A percentile compares a stretch with the other conserved stretches of the same genome.
phyloP scores from a whole-genome alignment of 2,329 filamentous ascomycete species.

The Xylaria sp. region DNA sequence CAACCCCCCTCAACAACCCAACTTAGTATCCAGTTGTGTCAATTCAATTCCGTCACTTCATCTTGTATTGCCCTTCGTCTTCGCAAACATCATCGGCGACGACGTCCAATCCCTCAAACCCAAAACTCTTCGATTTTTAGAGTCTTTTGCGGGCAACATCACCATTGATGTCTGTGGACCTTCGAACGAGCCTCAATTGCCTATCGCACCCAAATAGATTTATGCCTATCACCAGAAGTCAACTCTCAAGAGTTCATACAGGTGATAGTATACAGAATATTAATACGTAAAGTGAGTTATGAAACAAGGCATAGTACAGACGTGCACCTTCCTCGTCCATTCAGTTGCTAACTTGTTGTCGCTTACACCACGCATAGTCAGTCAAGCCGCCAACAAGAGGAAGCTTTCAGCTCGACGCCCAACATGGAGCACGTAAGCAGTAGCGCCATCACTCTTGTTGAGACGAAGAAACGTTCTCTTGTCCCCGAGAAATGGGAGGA shows the following conservation, averaged over 20 bases:
- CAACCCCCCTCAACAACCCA: slow-evolving; percentile 16
- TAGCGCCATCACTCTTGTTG: slow-evolving; percentile 35
- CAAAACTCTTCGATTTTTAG: slow-evolving; percentile 30
- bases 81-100: slow-evolving; percentile 28
- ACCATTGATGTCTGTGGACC: slow-evolving; percentile 66
- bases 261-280: slow-evolving; percentile 62
- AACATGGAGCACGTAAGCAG: slow-evolving; percentile 52
- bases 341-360: slow-evolving; percentile 1
- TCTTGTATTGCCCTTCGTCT: slow-evolving; percentile 18
- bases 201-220: slow-evolving; percentile 62
- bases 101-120: slow-evolving; percentile 27
- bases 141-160: slow-evolving; percentile 40
- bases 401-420: slow-evolving; percentile 36
- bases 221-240: slow-evolving; percentile 62
- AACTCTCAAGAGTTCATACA: slow-evolving; percentile 60
- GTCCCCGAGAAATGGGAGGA: slow-evolving; percentile 59
- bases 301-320: not conserved
- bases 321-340: not conserved
- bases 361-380: slow-evolving; percentile 8
- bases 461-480: slow-evolving; percentile 51
- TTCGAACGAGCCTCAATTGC: slow-evolving; percentile 61
- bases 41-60: slow-evolving; percentile 10
- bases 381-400: slow-evolving; percentile 20
- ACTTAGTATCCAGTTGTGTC: slow-evolving; percentile 10
- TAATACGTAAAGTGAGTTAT: slow-evolving; percentile 44